These are phyloP conservation scores for Alternaria gansuensis DNA, from an alignment of 2,329 filamentous ascomycete genomes.

Conservation along the genomic window DNA sequence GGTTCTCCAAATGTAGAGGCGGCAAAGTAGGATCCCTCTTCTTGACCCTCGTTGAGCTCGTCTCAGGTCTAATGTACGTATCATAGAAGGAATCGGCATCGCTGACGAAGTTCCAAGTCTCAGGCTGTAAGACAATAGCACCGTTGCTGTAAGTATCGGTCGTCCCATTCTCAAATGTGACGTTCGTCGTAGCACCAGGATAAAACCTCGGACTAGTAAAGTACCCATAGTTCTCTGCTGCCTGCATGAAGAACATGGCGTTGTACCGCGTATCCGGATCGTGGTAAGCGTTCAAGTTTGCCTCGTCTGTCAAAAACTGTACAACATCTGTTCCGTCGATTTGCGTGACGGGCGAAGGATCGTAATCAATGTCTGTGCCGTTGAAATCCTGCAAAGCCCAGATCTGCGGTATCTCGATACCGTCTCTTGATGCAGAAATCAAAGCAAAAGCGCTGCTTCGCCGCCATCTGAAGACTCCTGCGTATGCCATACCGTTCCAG, in stretches of 20 bases:
- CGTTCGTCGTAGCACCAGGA: constrained; percentile 38
- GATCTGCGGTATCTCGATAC: constrained; percentile 41
- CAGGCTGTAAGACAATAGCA: constrained; percentile 39
- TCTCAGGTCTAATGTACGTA: constrained; percentile 41
- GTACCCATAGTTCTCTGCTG: constrained; percentile 42
- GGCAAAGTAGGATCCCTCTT: constrained; percentile 38
- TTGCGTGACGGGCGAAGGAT: constrained; percentile 49
- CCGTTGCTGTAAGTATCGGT: constrained; percentile 39
- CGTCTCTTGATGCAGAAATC: constrained; percentile 46
- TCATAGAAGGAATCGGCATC: constrained; percentile 54
- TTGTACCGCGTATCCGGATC: constrained; percentile 56
- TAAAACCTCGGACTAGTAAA: constrained; percentile 49
- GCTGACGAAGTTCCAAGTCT: constrained; percentile 43
- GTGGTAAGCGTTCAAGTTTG: constrained; percentile 45
- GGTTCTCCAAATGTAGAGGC: constrained; percentile 42
- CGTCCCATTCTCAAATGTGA: constrained; percentile 52
- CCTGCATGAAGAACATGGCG: constrained; percentile 49
- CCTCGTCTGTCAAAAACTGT: constrained; percentile 48
- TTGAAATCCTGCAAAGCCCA: constrained; percentile 48
- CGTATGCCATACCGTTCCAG: constrained; percentile 49
- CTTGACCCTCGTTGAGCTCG: constrained; percentile 30
- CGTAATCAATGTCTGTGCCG: constrained; percentile 30
- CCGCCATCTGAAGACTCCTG: constrained; percentile 49
- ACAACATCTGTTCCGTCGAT: constrained; percentile 52
- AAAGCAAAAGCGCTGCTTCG: constrained; percentile 42